Evolutionary conservation across 2,329 filamentous ascomycete genomes (phyloP).

Genomic region (Tolypocladium ophioglossoides): DNA sequence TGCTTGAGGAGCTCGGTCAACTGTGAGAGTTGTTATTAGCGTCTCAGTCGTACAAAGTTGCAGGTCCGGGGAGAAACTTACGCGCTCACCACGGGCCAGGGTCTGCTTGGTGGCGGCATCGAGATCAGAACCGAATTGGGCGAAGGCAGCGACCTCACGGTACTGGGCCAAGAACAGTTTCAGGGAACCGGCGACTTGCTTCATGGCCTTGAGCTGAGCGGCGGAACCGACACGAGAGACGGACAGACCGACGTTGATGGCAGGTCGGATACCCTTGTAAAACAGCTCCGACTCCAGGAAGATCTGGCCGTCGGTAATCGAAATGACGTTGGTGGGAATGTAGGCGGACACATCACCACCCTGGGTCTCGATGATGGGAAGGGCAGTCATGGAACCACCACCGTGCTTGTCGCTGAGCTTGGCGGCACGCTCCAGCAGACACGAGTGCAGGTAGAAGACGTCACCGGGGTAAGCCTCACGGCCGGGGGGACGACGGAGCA

Average conservation of each 20-base stretch:
- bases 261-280: slow-evolving; percentile 99
- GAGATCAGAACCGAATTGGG: slow-evolving; percentile 99
- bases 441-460: slow-evolving; percentile 98
- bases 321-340: slow-evolving; percentile 99
- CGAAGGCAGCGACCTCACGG: slow-evolving; percentile 99
- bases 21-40: slow-evolving; percentile 20
- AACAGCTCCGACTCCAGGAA: slow-evolving; percentile 99
- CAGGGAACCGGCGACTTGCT: slow-evolving; percentile 98
- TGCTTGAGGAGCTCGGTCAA: slow-evolving; percentile 98
- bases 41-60: background rate
- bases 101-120: slow-evolving; percentile 99
- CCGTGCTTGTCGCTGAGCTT: slow-evolving; percentile 97
- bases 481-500: slow-evolving; percentile 93
- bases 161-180: slow-evolving; percentile 99
- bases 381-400: slow-evolving; percentile 91
- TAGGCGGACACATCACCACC: slow-evolving; percentile 99
- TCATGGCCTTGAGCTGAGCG: slow-evolving; percentile 99
- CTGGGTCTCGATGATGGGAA: slow-evolving; percentile 98
- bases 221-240: slow-evolving; percentile 99
- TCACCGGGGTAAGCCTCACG: slow-evolving; percentile 99
- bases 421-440: slow-evolving; percentile 97
- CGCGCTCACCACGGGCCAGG: slow-evolving; percentile 93
- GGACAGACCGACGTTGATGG: slow-evolving; percentile 99
- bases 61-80: slow-evolving; percentile 34
- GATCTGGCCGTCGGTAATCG: slow-evolving; percentile 98